phyloP scores from a whole-genome alignment of 129 eudicot genomes.

The Flaveria linearis region DNA sequence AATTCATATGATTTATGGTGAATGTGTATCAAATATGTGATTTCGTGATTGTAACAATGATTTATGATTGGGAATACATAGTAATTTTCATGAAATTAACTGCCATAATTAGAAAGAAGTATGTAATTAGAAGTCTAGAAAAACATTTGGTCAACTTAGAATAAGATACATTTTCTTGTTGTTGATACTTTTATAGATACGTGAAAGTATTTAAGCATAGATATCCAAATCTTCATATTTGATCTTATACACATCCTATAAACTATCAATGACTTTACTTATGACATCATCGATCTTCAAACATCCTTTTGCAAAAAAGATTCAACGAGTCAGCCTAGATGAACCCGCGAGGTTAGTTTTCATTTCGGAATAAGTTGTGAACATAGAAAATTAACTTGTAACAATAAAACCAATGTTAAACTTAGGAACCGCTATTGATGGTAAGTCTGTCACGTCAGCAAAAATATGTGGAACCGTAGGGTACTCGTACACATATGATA shows the following conservation, averaged over 20 bases:
- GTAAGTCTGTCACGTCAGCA: neutral
- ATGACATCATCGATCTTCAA: neutral
- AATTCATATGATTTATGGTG: too few species aligned
- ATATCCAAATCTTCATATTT: too few species aligned
- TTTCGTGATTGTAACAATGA: too few species aligned
- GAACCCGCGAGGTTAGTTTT: neutral
- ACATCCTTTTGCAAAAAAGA: neutral
- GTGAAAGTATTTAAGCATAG: neutral
- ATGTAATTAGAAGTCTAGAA: neutral
- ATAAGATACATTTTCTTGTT: neutral
- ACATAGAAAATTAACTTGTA: neutral
- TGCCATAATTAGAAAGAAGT: neutral
- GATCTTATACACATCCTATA: neutral
- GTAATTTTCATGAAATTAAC: neutral
- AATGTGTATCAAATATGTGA: too few species aligned
- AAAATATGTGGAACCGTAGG: neutral
- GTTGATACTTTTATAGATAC: neutral
- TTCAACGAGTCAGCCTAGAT: neutral
- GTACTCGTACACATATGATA: neutral
- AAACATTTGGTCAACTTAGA: neutral
- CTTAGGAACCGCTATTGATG: neutral
- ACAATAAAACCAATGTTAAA: neutral
- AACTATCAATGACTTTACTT: neutral
- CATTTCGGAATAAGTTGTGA: neutral
- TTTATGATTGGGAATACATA: too few species aligned